Conservation (phyloP, 352 stramenopile species). For the Lagenidium giganteum region DNA sequence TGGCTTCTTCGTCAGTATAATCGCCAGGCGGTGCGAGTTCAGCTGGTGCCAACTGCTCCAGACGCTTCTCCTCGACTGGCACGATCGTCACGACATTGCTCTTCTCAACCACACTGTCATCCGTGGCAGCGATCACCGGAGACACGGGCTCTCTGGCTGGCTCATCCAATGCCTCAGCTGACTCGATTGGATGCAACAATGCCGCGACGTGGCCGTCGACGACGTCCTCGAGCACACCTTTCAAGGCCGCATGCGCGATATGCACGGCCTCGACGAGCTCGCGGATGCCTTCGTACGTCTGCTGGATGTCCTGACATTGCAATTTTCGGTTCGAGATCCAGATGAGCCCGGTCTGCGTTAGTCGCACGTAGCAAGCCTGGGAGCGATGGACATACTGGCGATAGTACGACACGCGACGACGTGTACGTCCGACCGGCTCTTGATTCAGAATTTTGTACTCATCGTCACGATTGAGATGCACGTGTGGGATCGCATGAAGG, state of each 20-base stretch:
- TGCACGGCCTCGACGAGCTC: slow-evolving; percentile 43
- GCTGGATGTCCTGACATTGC: slow-evolving; percentile 59
- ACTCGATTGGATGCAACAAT: too few relatives aligned
- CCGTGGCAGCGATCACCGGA: too few relatives aligned
- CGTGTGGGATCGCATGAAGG: slow-evolving; percentile 50
- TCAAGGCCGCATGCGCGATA: slow-evolving; percentile 31
- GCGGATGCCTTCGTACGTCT: slow-evolving; percentile 58
- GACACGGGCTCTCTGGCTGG: too few relatives aligned
- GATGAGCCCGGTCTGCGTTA: slow-evolving; percentile 71
- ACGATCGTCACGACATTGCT: too few relatives aligned
- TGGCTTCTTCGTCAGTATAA: too few relatives aligned
- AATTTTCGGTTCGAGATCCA: slow-evolving; percentile 82
- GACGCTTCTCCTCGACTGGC: too few relatives aligned
- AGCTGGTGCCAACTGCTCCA: too few relatives aligned
- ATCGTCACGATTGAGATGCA: slow-evolving; percentile 45
- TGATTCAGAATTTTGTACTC: slow-evolving; percentile 36
- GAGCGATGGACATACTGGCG: slow-evolving; percentile 65
- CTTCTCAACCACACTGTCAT: too few relatives aligned
- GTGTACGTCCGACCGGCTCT: slow-evolving; percentile 7
- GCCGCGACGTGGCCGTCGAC: too few relatives aligned
- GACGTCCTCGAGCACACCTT: slow-evolving; percentile 27
- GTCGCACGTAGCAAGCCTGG: slow-evolving; percentile 58
- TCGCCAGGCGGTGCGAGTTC: too few relatives aligned
- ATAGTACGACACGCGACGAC: slow-evolving; percentile 44
- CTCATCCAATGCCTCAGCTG: too few relatives aligned